Percentiles rank a stretch among this genome's conserved stretches.
Conservation (phyloP, 352 stramenopile species). For the Globisporangium iwayamae region DNA sequence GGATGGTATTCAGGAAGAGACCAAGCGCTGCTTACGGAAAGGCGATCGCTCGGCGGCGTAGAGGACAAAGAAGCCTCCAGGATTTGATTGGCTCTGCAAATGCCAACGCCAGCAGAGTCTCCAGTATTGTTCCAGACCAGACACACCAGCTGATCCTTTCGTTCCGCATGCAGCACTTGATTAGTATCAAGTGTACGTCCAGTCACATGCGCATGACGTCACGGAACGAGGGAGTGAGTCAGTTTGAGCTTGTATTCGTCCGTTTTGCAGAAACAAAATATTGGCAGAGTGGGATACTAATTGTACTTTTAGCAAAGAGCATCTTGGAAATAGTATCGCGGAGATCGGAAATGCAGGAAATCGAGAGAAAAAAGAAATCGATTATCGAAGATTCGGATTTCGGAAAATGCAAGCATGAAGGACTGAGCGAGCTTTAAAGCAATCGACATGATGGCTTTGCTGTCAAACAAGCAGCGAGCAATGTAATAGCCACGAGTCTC, state of each 20-base stretch:
- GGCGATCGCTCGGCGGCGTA: constrained; percentile 5
- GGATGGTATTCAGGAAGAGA: constrained; percentile 6
- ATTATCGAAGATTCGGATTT: constrained; percentile 3
- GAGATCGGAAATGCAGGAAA: not conserved
- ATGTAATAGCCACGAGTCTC: no score
- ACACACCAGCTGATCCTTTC: not conserved
- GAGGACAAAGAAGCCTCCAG: not conserved
- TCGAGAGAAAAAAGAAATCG: not conserved
- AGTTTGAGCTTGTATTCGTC: not conserved
- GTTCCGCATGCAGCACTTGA: not conserved
- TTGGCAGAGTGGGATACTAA: not conserved
- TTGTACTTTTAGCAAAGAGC: not conserved
- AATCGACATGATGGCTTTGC: no score
- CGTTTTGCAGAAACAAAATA: not conserved
- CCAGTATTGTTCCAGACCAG: not conserved
- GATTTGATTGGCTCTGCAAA: not conserved
- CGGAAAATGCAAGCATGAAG: no score
- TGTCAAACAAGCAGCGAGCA: no score
- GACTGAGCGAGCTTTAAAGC: no score
- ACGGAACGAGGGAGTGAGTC: not conserved
- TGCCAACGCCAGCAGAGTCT: no score
- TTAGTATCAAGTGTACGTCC: not conserved
- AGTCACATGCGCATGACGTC: not conserved
- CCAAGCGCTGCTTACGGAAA: constrained; percentile 10
- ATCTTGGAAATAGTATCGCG: not conserved